Base-by-base conservation (phyloP, 805 yeast species). In the Spathaspora gorwiae region DNA sequence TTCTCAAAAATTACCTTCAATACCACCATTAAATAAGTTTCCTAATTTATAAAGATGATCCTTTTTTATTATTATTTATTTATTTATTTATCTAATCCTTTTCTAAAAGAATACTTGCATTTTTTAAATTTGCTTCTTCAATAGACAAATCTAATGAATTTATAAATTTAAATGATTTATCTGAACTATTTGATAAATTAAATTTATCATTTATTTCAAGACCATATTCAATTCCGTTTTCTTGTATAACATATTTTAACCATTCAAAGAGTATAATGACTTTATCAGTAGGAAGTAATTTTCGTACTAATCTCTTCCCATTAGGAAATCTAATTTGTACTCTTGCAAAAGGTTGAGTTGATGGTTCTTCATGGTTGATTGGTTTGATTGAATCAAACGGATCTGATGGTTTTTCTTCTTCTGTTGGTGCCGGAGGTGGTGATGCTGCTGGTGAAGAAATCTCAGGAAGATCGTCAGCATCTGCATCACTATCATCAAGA, bases 261-360 rank as follows among this genome's bases (percentile, higher is more conserved):
- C 78, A 79, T 54, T 81, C 84, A 61, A 77, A 94, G 1, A 94
- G 61, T 1, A 60, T 62, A 3, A 69, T 47, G 0, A 94, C 88
- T 3, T 74, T 68, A 51, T 87, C 95, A 3, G 45, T 27, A 9
- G 76, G 56, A 7, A 66, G 64, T 54, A 92, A 86, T 47, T 87
- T 77, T 48, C 88, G 83, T 9, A 92, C 84, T 10, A 84, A 66
- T 47, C 97, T 73, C 39, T 81, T 76, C n/a, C 98, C 97, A 55
- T 84, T 88, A 13, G 90, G 94, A 27, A 87, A 77, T 47, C 97
- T 74, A n/a, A 94, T 76, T 64, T 94, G 98, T 26, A 94, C 78
- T 55, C 97, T 73, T 0, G 97, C 87, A 6, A 73, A 67, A 0
- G 81, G 72, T 7, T 72, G 64, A 0, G 79, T 76, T 9, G 76